A percentile compares a stretch with the other conserved stretches of the same genome.
These are phyloP conservation scores for Fusarium chuoi DNA, from an alignment of 2,329 filamentous ascomycete species.

Conservation along the genomic window DNA sequence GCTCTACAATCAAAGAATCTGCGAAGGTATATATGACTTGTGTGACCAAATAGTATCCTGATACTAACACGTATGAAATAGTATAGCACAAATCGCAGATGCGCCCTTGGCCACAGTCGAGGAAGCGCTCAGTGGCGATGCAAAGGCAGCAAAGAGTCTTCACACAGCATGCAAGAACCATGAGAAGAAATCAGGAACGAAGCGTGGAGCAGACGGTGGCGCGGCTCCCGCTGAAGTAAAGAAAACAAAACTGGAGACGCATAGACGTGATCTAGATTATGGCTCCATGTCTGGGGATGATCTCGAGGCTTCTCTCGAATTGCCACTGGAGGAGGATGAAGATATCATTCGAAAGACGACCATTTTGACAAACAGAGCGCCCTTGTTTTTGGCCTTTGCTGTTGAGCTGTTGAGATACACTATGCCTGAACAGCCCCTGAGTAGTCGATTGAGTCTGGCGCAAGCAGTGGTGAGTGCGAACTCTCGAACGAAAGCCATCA, in stretches of 20 bases:
- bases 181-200: conserved; percentile 52
- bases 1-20: conserved; percentile 65
- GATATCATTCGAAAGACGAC: conserved; percentile 66
- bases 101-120: conserved; percentile 57
- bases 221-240: conserved; percentile 38
- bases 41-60: fast-evolving
- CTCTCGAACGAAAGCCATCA: conserved; percentile 79
- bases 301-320: conserved; percentile 69
- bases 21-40: conserved; percentile 61
- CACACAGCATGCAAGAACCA: conserved; percentile 66
- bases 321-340: conserved; percentile 69
- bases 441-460: conserved; percentile 83
- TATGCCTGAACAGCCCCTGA: conserved; percentile 86
- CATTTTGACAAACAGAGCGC: conserved; percentile 82
- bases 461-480: conserved; percentile 88
- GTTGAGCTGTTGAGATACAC: conserved; percentile 79
- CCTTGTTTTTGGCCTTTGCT: conserved; percentile 83
- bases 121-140: conserved; percentile 56
- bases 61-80: conserved; percentile 41
- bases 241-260: conserved; percentile 48
- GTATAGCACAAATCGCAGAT: conserved; percentile 66
- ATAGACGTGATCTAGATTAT: conserved; percentile 51
- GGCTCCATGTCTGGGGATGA: conserved; percentile 63
- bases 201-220: conserved; percentile 44
- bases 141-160: conserved; percentile 61